phyloP scores from a whole-genome alignment of 305 asterid species.

The Ilex paraguariensis region DNA sequence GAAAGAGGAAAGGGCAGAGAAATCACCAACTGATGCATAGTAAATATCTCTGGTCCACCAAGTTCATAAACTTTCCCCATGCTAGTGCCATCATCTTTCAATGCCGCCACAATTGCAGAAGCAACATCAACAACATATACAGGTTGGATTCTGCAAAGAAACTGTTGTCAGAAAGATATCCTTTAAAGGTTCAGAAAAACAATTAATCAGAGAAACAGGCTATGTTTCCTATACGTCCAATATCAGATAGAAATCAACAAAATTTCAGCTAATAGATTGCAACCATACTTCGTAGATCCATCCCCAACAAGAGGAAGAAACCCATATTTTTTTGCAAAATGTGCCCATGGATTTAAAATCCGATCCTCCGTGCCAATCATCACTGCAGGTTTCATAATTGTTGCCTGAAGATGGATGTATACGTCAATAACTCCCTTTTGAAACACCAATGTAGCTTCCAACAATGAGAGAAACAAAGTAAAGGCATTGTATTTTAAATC shows the following conservation, averaged over 20 bases:
- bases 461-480: too few species aligned
- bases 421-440: too few species aligned
- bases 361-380: conserved; percentile 98
- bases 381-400: conserved; percentile 88
- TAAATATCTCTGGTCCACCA: conserved; percentile 91
- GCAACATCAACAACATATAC: conserved; percentile 95
- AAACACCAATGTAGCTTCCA: too few species aligned
- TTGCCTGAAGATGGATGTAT: conserved; percentile 38
- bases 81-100: conserved; percentile 91
- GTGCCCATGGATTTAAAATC: conserved; percentile 92
- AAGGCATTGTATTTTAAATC: too few species aligned
- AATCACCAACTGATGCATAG: conserved; percentile 64
- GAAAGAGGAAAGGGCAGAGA: conserved; percentile 7
- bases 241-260: too few species aligned
- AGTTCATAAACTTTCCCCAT: conserved; percentile 97
- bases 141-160: conserved; percentile 82
- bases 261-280: neutral
- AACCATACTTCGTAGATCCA: conserved; percentile 82
- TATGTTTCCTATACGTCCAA: too few species aligned
- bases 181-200: too few species aligned
- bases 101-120: conserved; percentile 76
- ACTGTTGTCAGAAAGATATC: neutral
- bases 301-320: conserved; percentile 89
- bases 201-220: too few species aligned
- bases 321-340: conserved; percentile 71